phyloP scores from a whole-genome alignment of 1,139 yeast genomes.

The Debaryomyces nepalensis region DNA sequence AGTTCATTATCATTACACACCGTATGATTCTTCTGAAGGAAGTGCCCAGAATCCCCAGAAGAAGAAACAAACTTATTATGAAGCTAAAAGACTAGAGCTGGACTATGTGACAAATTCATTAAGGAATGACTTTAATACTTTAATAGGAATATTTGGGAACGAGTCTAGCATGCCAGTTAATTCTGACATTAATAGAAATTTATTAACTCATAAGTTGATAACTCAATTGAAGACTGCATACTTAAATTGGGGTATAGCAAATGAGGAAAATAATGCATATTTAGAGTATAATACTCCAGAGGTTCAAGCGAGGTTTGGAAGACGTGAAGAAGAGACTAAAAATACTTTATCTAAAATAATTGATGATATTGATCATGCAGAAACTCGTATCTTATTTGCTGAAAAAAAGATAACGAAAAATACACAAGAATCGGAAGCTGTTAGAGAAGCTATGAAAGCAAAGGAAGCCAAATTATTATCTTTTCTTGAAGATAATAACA shows the following conservation, averaged over 20 bases:
- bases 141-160: constrained; percentile 54
- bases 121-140: constrained; percentile 57
- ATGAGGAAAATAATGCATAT: constrained; percentile 34
- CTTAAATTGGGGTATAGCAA: constrained; percentile 29
- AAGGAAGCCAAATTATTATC: constrained; percentile 27
- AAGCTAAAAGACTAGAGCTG: constrained; percentile 66
- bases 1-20: constrained; percentile 66
- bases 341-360: constrained; percentile 32
- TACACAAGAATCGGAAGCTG: constrained; percentile 35
- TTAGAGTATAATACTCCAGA: constrained; percentile 28
- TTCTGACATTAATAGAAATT: constrained; percentile 24
- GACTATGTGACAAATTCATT: constrained; percentile 71
- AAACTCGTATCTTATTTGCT: constrained; percentile 45
- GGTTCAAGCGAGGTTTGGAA: constrained; percentile 31
- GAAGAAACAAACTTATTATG: constrained; percentile 54
- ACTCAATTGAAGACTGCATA: constrained; percentile 41
- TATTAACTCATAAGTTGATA: constrained; percentile 43
- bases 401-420: constrained; percentile 43
- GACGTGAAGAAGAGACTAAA: constrained; percentile 38
- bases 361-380: constrained; percentile 44
- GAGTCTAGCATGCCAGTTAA: constrained; percentile 20
- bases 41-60: constrained; percentile 22
- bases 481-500: constrained; percentile 22
- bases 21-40: constrained; percentile 51
- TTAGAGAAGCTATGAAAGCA: constrained; percentile 25